Evolutionary conservation across 257 asterid genomes (phyloP), one percentile per base, ranked within the genome.

Genomic region (Capsicum chinense): DNA sequence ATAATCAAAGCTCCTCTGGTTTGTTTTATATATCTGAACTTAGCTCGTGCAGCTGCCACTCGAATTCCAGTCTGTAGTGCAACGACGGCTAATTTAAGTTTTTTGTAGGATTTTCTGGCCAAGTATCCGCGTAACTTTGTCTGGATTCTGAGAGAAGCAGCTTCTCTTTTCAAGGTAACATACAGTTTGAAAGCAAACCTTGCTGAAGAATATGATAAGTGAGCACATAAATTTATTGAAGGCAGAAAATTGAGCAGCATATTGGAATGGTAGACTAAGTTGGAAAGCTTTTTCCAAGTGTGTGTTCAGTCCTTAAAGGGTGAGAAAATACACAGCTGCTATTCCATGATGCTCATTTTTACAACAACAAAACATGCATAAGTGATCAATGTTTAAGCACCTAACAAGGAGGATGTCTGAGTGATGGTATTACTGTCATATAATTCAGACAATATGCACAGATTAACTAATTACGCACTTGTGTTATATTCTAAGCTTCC

Each of bases 81-180:
- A 39, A 93, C 87, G 81, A 90, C 98, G 6, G 94, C 87, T 74
- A 60, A 63, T 83, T 91, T 92, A 82, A 93, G 92, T 68, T 60
- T 88, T 6, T 82, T 84, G 86, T 92, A 95, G 82, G 86, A 90
- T 86, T 88, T 93, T 88, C 97, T 88, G 52, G 93, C 90, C 78
- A 90, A 88, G 88, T 91, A 93, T 76, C 98, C 95, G 84, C 97
- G 95, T 89, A 84, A 83, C 35, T 88, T 92, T 59, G 91, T 92
- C 97, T 97, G 98, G 69, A 97, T 93, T 90, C 84, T 97, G 67
- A 90, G 85, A 79, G 95, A 90, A 89, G 98, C 98, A 14, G 97
- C 95, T 89, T 88, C 91, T 90, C 88, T 86, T 88, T 91, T 93
- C 88, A 94, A 89, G 87, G 84, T 83, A 14, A 88, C 91, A 60